A percentile compares a stretch with the other conserved stretches of the same genome.
Conservation (phyloP, 352 stramenopile species). For the Phytophthora fragariae region DNA sequence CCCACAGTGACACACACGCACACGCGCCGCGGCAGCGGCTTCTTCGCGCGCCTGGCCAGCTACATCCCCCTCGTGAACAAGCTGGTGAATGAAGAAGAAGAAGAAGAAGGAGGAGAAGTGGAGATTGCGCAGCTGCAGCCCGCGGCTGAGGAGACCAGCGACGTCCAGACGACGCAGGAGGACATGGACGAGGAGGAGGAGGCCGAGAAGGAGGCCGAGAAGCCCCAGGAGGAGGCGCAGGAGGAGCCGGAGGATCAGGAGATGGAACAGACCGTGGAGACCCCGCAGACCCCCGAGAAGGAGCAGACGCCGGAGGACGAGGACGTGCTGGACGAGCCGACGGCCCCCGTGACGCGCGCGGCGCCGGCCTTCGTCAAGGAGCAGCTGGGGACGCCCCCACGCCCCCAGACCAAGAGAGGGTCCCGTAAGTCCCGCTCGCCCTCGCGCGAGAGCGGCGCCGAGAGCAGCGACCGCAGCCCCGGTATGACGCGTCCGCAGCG, state of each 20-base stretch:
- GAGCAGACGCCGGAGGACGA: constrained; percentile 31
- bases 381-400: constrained; percentile 17
- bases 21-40: constrained; percentile 23
- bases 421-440: constrained; percentile 34
- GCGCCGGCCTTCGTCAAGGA: constrained; percentile 32
- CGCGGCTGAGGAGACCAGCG: constrained; percentile 21
- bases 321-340: constrained; percentile 19
- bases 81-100: constrained; percentile 51
- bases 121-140: constrained; percentile 14
- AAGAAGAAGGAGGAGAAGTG: constrained; percentile 2
- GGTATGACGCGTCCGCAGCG: constrained; percentile 38
- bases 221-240: constrained; percentile 17
- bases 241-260: constrained; percentile 6
- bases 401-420: constrained; percentile 22
- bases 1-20: constrained; percentile 2
- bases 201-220: constrained; percentile 20
- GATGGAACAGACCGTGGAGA: neutral
- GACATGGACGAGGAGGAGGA: constrained; percentile 36
- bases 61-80: constrained; percentile 74
- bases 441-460: constrained; percentile 33
- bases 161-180: constrained; percentile 37
- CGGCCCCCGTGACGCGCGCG: constrained; percentile 26
- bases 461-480: constrained; percentile 42
- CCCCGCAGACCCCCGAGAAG: constrained; percentile 29
- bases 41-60: constrained; percentile 71